phyloP scores from a whole-genome alignment of 768 basidiomycete genomes.

The Boletus vinaceobasis region DNA sequence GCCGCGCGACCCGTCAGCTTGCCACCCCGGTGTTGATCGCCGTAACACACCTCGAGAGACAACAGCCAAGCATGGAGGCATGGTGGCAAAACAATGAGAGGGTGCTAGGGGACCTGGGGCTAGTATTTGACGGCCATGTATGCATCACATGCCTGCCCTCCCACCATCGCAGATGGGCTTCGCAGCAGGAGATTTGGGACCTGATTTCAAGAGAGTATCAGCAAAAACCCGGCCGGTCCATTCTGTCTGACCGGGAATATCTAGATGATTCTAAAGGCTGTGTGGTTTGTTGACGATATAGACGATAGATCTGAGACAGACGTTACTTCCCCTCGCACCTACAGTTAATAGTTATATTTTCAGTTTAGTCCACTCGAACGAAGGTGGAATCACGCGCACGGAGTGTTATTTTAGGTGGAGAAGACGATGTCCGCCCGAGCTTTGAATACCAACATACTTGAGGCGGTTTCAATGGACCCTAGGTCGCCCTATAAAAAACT shows the following conservation, averaged over 20 bases:
- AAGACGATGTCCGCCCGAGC: not conserved
- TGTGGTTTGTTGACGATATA: conserved; percentile 18
- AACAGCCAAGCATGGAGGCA: conserved; percentile 27
- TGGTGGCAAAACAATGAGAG: conserved; percentile 33
- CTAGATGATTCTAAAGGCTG: conserved; percentile 1
- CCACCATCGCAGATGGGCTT: conserved; percentile 17
- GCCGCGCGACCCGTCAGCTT: conserved; percentile 30
- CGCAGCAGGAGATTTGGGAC: conserved; percentile 14
- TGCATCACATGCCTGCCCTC: conserved; percentile 23
- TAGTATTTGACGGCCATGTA: conserved; percentile 30
- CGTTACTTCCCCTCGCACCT: too few species aligned
- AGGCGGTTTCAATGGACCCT: too few species aligned
- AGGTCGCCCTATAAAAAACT: not conserved
- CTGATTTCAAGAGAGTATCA: conserved; percentile 12
- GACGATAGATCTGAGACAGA: not conserved
- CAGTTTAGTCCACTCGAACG: not conserved
- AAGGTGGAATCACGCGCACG: conserved; percentile 2
- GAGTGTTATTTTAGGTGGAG: not conserved
- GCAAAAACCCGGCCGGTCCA: not conserved
- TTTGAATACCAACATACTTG: too few species aligned
- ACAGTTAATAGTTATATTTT: conserved; percentile 7
- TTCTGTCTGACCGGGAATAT: conserved; percentile 6
- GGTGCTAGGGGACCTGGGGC: conserved; percentile 9
- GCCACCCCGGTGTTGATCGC: conserved; percentile 36
- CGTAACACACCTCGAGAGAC: conserved; percentile 37